Base-by-base conservation (phyloP, 2,329 filamentous ascomycete genomes). In the Ascochyta pisi region DNA sequence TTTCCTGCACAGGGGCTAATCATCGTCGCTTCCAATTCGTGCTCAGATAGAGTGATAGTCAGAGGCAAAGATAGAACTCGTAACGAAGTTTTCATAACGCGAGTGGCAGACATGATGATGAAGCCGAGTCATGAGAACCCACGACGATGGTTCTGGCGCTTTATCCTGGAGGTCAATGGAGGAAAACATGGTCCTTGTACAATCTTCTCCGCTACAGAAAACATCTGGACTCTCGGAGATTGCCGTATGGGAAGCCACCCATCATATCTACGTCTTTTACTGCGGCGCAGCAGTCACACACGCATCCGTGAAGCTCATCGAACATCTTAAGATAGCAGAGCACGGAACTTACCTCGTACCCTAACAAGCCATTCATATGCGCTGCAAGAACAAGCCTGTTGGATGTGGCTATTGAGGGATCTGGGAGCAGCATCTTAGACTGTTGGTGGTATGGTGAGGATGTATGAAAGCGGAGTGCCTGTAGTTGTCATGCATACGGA, bases 381-480 rank as follows among this genome's bases (percentile, higher is more conserved):
- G 15, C 37, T 24, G 16, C 19, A 37, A 54, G 23, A 9, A 1
- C 8, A 3, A 22, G 3, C 13, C 4, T 31, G 7, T 12, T 22
- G 19, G 39, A 19, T 38, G 38, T 42, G 40, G 23, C 24, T 10
- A 16, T 33, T 26, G 12, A 24, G 7, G 7, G 9, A 15, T 31
- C 35, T 19, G 13, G n/a, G 8, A 13, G 6, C n/a, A 43, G 33
- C 15, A 31, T 26, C 33, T 29, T 22, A n/a, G 23, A 13, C 7
- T 42, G 29, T 41, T 54, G 38, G 43, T 43, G 24, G 29, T 43
- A 13, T 13, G 13, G 50, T 33, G n/a, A 24, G n/a, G 26, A 33
- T 22, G 12, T 40, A n/a, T 46, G 29, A 41, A 50, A 41, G 42
- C 53, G 46, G 22, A 55, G 37, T 50, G 52, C 37, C 8, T 50